These are phyloP conservation scores for Selaginella tamariscina DNA, from an alignment of 75 land plant genomes.

Conservation along the genomic window DNA sequence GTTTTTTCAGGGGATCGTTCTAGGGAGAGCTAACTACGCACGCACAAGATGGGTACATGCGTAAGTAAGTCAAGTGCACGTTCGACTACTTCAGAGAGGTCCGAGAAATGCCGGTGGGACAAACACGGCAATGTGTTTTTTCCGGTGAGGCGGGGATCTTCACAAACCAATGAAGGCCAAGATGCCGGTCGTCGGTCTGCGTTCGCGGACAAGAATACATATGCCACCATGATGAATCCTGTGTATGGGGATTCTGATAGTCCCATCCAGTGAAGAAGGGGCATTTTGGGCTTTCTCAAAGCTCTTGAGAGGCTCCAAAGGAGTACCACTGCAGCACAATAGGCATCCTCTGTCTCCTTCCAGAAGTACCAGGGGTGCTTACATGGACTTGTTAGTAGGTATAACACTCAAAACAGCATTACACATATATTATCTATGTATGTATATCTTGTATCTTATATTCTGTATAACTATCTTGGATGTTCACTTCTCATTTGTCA, in stretches of 20 bases:
- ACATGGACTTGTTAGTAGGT: no score
- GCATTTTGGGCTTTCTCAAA: neutral
- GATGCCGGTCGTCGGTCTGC: no score
- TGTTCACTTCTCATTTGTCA: no score
- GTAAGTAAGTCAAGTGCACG: neutral
- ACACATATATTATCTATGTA: no score
- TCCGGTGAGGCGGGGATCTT: neutral
- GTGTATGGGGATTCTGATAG: neutral
- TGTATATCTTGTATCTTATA: no score
- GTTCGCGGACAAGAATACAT: neutral
- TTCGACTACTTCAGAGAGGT: neutral
- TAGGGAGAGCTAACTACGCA: no score
- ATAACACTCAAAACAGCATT: no score
- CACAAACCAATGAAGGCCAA: neutral
- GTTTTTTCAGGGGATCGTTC: no score
- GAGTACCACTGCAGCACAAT: neutral
- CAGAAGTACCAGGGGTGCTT: no score
- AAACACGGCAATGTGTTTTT: neutral
- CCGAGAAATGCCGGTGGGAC: neutral
- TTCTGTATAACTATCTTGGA: no score
- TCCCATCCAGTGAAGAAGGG: neutral
- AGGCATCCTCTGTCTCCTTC: neutral
- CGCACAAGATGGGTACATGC: neutral
- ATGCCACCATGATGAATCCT: neutral
- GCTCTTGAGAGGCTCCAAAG: neutral